A percentile compares a stretch with the other conserved stretches of the same genome.
Evolutionary conservation across 2,329 filamentous ascomycete species (phyloP).

Genomic region (Epichloe sibirici): DNA sequence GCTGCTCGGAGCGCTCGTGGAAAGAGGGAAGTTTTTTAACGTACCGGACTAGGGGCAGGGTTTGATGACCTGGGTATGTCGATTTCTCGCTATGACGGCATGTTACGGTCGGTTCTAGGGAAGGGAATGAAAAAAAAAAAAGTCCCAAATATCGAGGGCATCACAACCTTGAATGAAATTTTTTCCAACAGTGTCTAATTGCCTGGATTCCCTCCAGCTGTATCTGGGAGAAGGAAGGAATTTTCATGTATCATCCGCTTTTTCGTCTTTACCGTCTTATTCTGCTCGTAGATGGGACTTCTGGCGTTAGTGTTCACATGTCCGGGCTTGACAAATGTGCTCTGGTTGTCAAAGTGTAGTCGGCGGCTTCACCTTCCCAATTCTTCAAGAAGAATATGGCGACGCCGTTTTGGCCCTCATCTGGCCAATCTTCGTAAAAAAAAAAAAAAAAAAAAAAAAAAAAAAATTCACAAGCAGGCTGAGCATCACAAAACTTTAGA

Average conservation of each 20-base stretch:
- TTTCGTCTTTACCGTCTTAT: background rate
- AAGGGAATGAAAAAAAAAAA: conserved; percentile 29
- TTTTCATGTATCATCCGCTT: background rate
- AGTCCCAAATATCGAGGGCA: conserved; percentile 12
- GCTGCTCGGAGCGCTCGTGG: conserved; percentile 12
- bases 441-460: no score
- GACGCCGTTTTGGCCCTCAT: background rate
- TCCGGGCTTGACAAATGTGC: no score
- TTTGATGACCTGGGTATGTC: conserved; percentile 21
- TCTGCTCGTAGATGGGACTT: background rate
- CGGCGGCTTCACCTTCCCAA: background rate
- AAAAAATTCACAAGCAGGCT: background rate
- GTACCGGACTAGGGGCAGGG: conserved; percentile 16
- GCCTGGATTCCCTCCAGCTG: background rate
- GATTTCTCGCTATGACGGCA: conserved; percentile 29
- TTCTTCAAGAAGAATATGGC: background rate
- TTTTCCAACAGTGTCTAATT: background rate
- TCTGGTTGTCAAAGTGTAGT: background rate
- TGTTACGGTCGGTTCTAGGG: conserved; percentile 35
- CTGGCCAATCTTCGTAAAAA: background rate
- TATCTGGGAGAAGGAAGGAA: background rate
- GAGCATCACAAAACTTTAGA: background rate
- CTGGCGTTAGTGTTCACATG: no score
- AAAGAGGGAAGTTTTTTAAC: conserved; percentile 6
- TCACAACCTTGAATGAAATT: background rate